Evolutionary conservation across 2,329 filamentous ascomycete species (phyloP).

Genomic region (Venturiaceae sp.): DNA sequence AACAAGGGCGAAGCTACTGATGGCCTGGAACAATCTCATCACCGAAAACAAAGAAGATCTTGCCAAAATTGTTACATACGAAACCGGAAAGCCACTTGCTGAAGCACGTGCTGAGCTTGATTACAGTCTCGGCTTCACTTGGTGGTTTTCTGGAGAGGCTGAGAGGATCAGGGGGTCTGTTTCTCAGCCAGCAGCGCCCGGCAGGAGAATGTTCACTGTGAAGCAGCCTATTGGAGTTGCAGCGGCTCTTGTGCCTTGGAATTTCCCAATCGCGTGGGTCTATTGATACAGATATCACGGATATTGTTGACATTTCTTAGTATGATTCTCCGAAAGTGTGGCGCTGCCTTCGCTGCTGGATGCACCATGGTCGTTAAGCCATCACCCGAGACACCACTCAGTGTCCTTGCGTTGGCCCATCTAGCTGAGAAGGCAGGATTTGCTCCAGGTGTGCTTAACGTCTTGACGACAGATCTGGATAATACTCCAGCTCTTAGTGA

Average conservation of each 20-base stretch:
- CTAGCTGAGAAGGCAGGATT: conserved; percentile 47
- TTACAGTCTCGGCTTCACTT: conserved; percentile 43
- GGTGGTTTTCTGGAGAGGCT: conserved; percentile 52
- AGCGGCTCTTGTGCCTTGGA: conserved; percentile 63
- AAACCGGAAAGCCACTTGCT: conserved; percentile 43
- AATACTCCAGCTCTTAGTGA: conserved; percentile 45
- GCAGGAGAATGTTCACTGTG: conserved; percentile 57
- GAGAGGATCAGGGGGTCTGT: conserved; percentile 54
- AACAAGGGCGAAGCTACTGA: conserved; percentile 49
- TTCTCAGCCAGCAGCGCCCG: conserved; percentile 48
- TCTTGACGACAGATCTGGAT: conserved; percentile 49
- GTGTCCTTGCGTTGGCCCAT: conserved; percentile 43
- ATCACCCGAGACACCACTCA: conserved; percentile 56
- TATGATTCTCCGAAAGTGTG: conserved; percentile 58
- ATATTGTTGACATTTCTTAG: conserved; percentile 8
- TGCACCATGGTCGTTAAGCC: conserved; percentile 68
- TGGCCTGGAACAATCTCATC: conserved; percentile 58
- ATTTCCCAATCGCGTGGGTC: conserved; percentile 52
- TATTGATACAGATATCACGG: not conserved
- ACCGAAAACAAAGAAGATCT: conserved; percentile 52
- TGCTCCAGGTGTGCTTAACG: conserved; percentile 49
- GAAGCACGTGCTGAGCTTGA: conserved; percentile 45
- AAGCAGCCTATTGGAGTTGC: conserved; percentile 66
- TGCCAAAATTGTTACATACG: conserved; percentile 52
- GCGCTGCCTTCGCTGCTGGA: conserved; percentile 59